A percentile compares a stretch with the other conserved stretches of the same genome.
These are phyloP conservation scores for Cutaneotrichosporon mucoides DNA, from an alignment of 1,284 basidiomycete species.

Conservation along the genomic window DNA sequence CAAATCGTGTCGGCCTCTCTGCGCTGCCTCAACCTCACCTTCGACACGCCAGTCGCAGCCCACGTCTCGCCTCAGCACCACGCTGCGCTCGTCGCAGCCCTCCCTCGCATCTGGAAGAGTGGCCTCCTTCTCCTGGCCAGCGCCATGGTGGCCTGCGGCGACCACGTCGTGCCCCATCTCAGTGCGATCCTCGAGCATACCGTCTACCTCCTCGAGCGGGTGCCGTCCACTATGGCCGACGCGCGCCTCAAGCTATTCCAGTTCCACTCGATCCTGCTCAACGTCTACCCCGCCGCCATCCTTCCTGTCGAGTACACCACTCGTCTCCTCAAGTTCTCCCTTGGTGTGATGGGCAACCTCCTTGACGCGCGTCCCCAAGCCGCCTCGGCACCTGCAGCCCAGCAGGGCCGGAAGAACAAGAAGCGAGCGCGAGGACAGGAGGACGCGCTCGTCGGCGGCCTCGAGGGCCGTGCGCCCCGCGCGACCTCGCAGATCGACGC, in stretches of 20 bases:
- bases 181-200: constrained; percentile 42
- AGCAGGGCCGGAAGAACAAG: constrained; percentile 56
- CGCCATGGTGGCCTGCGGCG: constrained; percentile 30
- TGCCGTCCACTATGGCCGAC: constrained; percentile 30
- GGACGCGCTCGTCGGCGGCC: constrained; percentile 65
- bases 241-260: constrained; percentile 34
- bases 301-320: constrained; percentile 36
- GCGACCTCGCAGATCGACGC: constrained; percentile 56
- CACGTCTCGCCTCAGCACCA: constrained; percentile 42
- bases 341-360: constrained; percentile 29
- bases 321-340: constrained; percentile 35
- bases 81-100: constrained; percentile 28
- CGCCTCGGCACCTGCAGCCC: background rate
- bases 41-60: constrained; percentile 54
- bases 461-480: constrained; percentile 53
- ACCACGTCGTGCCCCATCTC: constrained; percentile 44
- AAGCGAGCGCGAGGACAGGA: constrained; percentile 73
- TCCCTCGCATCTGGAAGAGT: constrained; percentile 38
- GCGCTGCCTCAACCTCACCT: constrained; percentile 55
- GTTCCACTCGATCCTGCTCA: constrained; percentile 38
- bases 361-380: constrained; percentile 21
- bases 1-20: constrained; percentile 44
- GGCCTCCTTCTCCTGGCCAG: constrained; percentile 36
- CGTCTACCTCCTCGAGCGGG: constrained; percentile 37
- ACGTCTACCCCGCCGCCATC: constrained; percentile 30